Percentiles rank a stretch among this genome's conserved stretches.
Conservation (phyloP, 1,139 yeast species). For the Saccharomyces hybrid region DNA sequence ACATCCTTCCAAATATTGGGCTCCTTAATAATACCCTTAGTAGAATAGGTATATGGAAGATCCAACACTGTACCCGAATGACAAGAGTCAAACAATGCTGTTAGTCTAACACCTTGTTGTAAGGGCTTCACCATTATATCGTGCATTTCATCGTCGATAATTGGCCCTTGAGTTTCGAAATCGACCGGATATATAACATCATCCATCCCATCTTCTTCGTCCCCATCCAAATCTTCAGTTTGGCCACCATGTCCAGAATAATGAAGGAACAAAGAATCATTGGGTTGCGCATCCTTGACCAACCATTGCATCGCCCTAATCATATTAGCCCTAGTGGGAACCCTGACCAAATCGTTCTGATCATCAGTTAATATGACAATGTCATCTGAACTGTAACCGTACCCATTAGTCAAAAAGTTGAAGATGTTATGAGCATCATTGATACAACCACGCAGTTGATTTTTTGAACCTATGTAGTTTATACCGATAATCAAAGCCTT, state of each 20-base stretch:
- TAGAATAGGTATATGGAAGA: slow-evolving; percentile 80
- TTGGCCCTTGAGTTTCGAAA: slow-evolving; percentile 62
- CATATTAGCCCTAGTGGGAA: slow-evolving; percentile 75
- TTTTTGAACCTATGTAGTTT: slow-evolving; percentile 71
- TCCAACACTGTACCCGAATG: slow-evolving; percentile 91
- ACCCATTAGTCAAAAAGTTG: slow-evolving; percentile 44
- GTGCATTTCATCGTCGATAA: slow-evolving; percentile 81
- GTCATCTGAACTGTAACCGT: slow-evolving; percentile 68
- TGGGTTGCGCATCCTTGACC: slow-evolving; percentile 73
- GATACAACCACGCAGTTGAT: slow-evolving; percentile 75
- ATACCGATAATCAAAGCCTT: slow-evolving; percentile 84
- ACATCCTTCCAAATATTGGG: slow-evolving; percentile 83
- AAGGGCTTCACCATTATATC: slow-evolving; percentile 69
- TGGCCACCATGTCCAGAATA: slow-evolving; percentile 94
- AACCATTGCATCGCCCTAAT: slow-evolving; percentile 88
- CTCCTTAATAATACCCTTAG: slow-evolving; percentile 85
- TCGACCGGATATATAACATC: slow-evolving; percentile 90
- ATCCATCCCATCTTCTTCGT: slow-evolving; percentile 84
- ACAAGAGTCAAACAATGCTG: slow-evolving; percentile 87
- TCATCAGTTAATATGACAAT: slow-evolving; percentile 79
- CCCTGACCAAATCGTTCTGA: slow-evolving; percentile 49
- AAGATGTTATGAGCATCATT: slow-evolving; percentile 68
- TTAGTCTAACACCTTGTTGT: slow-evolving; percentile 75
- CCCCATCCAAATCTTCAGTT: slow-evolving; percentile 72
- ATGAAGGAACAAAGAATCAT: slow-evolving; percentile 78